Percentiles rank a stretch among this genome's conserved stretches.
These are phyloP conservation scores for Hanseniaspora guilliermondii DNA, from an alignment of 805 yeast genomes.

Conservation along the genomic window DNA sequence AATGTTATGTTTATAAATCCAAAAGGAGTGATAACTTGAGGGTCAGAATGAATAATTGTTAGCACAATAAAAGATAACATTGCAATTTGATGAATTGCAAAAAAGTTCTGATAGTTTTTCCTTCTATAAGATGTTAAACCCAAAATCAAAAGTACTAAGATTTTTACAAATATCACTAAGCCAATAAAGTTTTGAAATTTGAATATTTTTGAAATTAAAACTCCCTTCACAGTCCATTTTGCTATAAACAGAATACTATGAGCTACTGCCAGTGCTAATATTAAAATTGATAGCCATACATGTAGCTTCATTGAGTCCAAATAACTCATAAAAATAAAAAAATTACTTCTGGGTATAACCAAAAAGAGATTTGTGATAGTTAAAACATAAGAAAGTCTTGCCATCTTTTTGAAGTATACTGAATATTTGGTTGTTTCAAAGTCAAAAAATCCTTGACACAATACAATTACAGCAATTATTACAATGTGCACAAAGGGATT, in stretches of 20 bases:
- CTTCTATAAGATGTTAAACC: constrained; percentile 37
- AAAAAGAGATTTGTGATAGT: constrained; percentile 47
- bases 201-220: constrained; percentile 28
- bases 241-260: constrained; percentile 45
- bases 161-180: constrained; percentile 30
- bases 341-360: constrained; percentile 45
- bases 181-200: constrained; percentile 40
- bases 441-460: constrained; percentile 24
- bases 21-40: constrained; percentile 39
- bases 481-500: constrained; percentile 29
- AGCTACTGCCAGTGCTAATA: constrained; percentile 33
- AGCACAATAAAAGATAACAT: constrained; percentile 35
- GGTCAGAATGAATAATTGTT: constrained; percentile 55
- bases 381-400: constrained; percentile 47
- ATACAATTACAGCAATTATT: constrained; percentile 25
- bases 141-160: constrained; percentile 31
- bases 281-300: constrained; percentile 57
- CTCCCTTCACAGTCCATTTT: constrained; percentile 34
- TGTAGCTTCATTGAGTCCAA: constrained; percentile 46
- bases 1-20: constrained; percentile 19
- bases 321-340: constrained; percentile 34
- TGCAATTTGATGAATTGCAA: constrained; percentile 42
- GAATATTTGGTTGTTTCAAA: constrained; percentile 26
- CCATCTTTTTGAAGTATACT: constrained; percentile 40
- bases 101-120: constrained; percentile 40